phyloP scores from a whole-genome alignment of 1,139 yeast species.

The Blastobotrys capitulatus region DNA sequence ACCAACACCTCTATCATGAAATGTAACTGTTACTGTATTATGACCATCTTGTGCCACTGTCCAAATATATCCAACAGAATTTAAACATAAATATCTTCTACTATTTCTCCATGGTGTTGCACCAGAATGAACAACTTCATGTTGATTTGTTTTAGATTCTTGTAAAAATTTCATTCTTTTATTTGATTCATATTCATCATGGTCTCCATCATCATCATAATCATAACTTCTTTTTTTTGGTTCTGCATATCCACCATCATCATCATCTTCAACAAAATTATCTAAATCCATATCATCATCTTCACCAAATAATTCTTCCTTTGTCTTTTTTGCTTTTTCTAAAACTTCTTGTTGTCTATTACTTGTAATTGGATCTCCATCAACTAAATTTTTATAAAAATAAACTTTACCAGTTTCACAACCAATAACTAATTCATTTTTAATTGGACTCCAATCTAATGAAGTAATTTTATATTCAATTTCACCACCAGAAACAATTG shows the following conservation, averaged over 20 bases:
- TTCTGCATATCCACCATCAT: conserved; percentile 43
- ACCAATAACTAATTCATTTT: conserved; percentile 31
- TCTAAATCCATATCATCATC: conserved; percentile 20
- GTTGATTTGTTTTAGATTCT: conserved; percentile 8
- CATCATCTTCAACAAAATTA: conserved; percentile 53
- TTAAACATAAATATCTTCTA: conserved; percentile 77
- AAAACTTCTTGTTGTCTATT: neutral
- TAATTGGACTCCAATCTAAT: conserved; percentile 36
- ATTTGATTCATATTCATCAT: neutral
- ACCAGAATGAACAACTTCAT: conserved; percentile 62
- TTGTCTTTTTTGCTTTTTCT: neutral
- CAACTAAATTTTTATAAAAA: conserved; percentile 17
- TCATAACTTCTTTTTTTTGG: conserved; percentile 2
- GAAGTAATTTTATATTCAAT: conserved; percentile 8
- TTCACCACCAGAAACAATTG: neutral
- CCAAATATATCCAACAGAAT: conserved; percentile 78
- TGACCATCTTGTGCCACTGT: conserved; percentile 58
- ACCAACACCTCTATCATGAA: conserved; percentile 75
- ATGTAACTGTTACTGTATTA: conserved; percentile 74
- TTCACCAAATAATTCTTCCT: conserved; percentile 23
- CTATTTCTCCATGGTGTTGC: conserved; percentile 73
- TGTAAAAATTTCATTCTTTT: neutral
- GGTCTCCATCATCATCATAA: conserved; percentile 1
- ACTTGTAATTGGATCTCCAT: neutral
- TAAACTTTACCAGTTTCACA: conserved; percentile 33